Evolutionary conservation across 2,329 filamentous ascomycete species (phyloP).

Genomic region (Hypoxylon sp.): DNA sequence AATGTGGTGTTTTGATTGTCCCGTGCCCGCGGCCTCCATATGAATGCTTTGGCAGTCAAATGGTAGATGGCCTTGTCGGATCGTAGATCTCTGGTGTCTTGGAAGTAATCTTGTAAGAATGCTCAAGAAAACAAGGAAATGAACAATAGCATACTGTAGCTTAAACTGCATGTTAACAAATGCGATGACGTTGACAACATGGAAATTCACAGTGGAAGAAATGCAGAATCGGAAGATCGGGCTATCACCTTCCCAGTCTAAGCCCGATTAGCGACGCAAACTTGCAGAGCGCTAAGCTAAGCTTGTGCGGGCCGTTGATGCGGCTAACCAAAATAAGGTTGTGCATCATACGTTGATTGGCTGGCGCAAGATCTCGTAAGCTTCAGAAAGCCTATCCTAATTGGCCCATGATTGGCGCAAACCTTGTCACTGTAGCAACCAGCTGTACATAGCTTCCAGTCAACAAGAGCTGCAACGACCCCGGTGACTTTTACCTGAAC

Average conservation of each 20-base stretch:
- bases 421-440: constrained; percentile 40
- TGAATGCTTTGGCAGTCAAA: not conserved
- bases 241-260: constrained; percentile 15
- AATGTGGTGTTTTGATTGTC: not conserved
- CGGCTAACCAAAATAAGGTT: constrained; percentile 30
- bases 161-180: not conserved
- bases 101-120: constrained; percentile 1
- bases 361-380: constrained; percentile 18
- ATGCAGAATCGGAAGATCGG: constrained; percentile 37
- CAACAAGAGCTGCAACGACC: constrained; percentile 40
- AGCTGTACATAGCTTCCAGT: constrained; percentile 28
- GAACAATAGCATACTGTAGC: not conserved
- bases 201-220: constrained; percentile 15
- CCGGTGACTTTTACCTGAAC: constrained; percentile 35
- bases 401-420: constrained; percentile 33
- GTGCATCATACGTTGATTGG: constrained; percentile 41
- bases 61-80: not conserved
- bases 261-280: constrained; percentile 17
- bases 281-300: constrained; percentile 30
- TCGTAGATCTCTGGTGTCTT: constrained; percentile 16
- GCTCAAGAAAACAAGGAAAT: constrained; percentile 23
- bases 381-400: constrained; percentile 9
- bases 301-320: constrained; percentile 31
- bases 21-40: not conserved
- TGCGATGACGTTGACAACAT: constrained; percentile 39